Conservation (phyloP, 306 rosid species). For the Arachis stenosperma region DNA sequence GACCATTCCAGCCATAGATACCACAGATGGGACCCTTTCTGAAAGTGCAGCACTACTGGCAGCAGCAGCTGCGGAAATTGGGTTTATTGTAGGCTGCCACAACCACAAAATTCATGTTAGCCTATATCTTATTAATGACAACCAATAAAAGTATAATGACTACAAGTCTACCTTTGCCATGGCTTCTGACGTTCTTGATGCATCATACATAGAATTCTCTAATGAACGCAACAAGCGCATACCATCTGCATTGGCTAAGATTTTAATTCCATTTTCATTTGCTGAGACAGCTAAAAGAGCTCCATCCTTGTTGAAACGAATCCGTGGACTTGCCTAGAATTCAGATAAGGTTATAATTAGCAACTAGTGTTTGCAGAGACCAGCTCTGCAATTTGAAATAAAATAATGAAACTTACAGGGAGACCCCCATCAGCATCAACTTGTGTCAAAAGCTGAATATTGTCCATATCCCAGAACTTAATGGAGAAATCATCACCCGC, state of each 20-base stretch:
- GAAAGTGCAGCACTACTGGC: slow-evolving; percentile 70
- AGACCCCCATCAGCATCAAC: slow-evolving; percentile 97
- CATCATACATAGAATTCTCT: slow-evolving; percentile 81
- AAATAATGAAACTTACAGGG: slow-evolving; percentile 65
- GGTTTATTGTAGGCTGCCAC: slow-evolving; percentile 77
- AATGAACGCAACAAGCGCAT: slow-evolving; percentile 54
- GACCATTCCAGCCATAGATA: slow-evolving; percentile 86
- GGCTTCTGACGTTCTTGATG: slow-evolving; percentile 80
- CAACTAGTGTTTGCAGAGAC: slow-evolving; percentile 19
- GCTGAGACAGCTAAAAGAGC: slow-evolving; percentile 89
- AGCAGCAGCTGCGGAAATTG: slow-evolving; percentile 87
- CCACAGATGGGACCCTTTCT: slow-evolving; percentile 79
- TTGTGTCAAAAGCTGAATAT: slow-evolving; percentile 64
- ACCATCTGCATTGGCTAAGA: slow-evolving; percentile 83
- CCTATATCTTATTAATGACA: too few relatives aligned
- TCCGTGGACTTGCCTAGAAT: slow-evolving; percentile 88
- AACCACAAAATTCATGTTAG: slow-evolving; percentile 21
- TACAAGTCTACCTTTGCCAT: slow-evolving; percentile 70
- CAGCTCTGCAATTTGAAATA: slow-evolving; percentile 17
- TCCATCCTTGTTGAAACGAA: slow-evolving; percentile 98
- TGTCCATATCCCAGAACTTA: slow-evolving; percentile 99
- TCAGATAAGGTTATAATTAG: slow-evolving; percentile 42
- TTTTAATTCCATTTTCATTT: slow-evolving; percentile 85
- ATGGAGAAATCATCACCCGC: slow-evolving; percentile 96
- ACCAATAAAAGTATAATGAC: too few relatives aligned